Percentiles rank a stretch among this genome's conserved stretches.
Conservation (phyloP, 2,329 filamentous ascomycete genomes). For the Claviceps digitariae region DNA sequence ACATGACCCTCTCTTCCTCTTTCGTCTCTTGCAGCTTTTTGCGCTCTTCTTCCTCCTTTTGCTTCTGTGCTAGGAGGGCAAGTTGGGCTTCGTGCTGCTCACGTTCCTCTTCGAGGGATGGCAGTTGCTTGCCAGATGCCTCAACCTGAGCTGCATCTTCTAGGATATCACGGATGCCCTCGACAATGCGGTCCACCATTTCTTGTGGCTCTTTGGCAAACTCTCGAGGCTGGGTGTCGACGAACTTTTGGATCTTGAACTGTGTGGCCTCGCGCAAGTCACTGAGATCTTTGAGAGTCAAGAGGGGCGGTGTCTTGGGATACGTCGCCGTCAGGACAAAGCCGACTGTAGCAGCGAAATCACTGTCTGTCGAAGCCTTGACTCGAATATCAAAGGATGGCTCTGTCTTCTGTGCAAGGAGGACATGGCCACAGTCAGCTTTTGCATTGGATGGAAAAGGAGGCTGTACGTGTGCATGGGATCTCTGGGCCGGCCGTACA, state of each 20-base stretch:
- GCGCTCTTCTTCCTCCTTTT: constrained; percentile 37
- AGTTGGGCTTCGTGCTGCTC: constrained; percentile 67
- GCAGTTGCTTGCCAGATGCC: constrained; percentile 60
- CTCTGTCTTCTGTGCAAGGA: constrained; percentile 53
- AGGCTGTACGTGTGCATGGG: no score
- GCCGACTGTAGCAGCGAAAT: constrained; percentile 56
- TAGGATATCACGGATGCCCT: constrained; percentile 59
- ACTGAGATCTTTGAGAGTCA: constrained; percentile 52
- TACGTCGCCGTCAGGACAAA: constrained; percentile 84
- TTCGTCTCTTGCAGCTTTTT: constrained; percentile 42
- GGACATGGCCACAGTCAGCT: not conserved
- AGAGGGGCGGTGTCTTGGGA: constrained; percentile 65
- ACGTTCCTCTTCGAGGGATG: constrained; percentile 80
- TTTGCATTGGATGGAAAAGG: not conserved
- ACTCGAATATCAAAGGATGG: constrained; percentile 71
- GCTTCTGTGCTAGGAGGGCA: constrained; percentile 43
- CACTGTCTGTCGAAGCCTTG: constrained; percentile 57
- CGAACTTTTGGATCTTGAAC: constrained; percentile 53
- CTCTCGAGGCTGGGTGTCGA: constrained; percentile 43
- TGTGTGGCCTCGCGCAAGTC: constrained; percentile 56
- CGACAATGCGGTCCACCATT: constrained; percentile 53
- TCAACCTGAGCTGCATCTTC: constrained; percentile 75
- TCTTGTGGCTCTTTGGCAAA: constrained; percentile 39
- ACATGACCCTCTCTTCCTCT: constrained; percentile 58
- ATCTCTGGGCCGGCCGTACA: not conserved